Evolutionary conservation across 2,329 filamentous ascomycete species (phyloP).

Genomic region (Verticillium nubilum): DNA sequence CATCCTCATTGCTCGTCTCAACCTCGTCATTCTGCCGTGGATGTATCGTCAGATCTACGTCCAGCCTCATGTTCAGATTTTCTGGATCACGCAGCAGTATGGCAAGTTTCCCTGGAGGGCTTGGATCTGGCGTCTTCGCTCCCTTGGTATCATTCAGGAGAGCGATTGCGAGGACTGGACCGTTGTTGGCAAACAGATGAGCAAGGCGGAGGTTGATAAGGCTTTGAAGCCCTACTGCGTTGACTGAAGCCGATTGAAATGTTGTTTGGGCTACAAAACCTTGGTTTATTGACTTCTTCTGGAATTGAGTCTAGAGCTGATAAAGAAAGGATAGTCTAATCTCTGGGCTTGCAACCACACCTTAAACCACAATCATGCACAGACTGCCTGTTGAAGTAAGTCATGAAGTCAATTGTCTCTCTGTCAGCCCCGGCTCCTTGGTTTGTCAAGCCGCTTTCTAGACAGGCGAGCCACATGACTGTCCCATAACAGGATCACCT

Average conservation of each 20-base stretch:
- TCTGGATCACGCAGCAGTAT: slow-evolving; percentile 5
- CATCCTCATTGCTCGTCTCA: slow-evolving; percentile 3
- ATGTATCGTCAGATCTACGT: slow-evolving; percentile 5
- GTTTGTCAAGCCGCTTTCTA: too few relatives aligned
- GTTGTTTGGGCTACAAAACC: too few relatives aligned
- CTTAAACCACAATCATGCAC: too few relatives aligned
- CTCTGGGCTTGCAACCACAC: too few relatives aligned
- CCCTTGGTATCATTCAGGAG: slow-evolving; percentile 5
- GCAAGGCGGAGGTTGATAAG: neutral
- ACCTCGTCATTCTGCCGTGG: slow-evolving; percentile 6
- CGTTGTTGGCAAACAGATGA: slow-evolving; percentile 1
- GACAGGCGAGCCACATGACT: too few relatives aligned
- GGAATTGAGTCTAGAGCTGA: neutral
- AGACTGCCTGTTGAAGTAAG: too few relatives aligned
- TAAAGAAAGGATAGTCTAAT: too few relatives aligned
- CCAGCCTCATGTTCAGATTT: neutral
- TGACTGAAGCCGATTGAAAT: too few relatives aligned
- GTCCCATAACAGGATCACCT: too few relatives aligned
- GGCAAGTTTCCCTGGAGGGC: slow-evolving; percentile 10
- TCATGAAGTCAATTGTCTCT: too few relatives aligned
- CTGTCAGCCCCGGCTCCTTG: too few relatives aligned
- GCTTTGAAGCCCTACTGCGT: neutral
- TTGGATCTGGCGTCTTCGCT: slow-evolving; percentile 4
- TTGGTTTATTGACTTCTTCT: too few relatives aligned
- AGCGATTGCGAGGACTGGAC: neutral